Percentiles rank a stretch among this genome's conserved stretches.
These are phyloP conservation scores for Venturia effusa DNA, from an alignment of 2,329 filamentous ascomycete species.

Conservation along the genomic window DNA sequence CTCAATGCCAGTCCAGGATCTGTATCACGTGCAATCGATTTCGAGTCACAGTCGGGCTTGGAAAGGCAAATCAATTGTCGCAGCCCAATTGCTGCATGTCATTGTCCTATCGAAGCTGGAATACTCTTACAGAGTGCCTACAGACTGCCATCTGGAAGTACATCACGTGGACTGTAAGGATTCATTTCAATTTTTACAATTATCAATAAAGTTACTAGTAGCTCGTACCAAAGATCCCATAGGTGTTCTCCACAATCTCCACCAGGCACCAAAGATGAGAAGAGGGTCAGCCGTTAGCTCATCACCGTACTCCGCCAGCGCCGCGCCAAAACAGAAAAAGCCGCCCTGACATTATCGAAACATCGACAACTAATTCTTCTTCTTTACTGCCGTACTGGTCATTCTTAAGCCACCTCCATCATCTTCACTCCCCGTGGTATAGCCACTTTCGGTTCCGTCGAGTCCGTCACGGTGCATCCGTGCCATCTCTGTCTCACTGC, in stretches of 20 bases:
- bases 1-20: background rate
- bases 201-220: background rate
- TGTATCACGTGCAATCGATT: background rate
- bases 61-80: background rate
- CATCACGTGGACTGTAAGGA: background rate
- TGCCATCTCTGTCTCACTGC: conserved; percentile 25
- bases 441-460: conserved; percentile 7
- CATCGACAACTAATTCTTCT: background rate
- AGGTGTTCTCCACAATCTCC: background rate
- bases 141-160: background rate
- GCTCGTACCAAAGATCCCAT: background rate
- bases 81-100: background rate
- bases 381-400: conserved; percentile 4
- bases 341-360: background rate
- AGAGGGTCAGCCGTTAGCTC: background rate
- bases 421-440: conserved; percentile 7
- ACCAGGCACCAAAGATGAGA: background rate
- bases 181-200: background rate
- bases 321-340: background rate
- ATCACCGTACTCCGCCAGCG: background rate
- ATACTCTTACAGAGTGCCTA: too few relatives aligned
- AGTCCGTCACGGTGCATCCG: background rate
- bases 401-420: conserved; percentile 9
- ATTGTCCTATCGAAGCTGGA: background rate
- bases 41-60: background rate